Conservation (phyloP, 75 land plant genomes). For the Pinus taeda region DNA sequence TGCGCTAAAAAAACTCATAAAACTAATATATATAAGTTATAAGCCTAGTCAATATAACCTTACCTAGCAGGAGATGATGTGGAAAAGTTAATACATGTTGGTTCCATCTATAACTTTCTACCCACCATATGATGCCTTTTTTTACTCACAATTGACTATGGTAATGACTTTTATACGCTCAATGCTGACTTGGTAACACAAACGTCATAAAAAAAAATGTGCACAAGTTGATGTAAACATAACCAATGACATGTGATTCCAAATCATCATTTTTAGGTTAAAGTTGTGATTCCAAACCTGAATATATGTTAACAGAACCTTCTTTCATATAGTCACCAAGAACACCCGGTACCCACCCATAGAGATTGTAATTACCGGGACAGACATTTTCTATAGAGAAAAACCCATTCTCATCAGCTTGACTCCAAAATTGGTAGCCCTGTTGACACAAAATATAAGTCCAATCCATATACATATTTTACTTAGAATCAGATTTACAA, state of each 20-base stretch:
- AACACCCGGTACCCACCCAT: constrained; percentile 68
- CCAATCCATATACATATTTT: too few relatives aligned
- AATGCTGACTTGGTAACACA: not conserved
- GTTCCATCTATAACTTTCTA: not conserved
- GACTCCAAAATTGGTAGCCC: constrained; percentile 14
- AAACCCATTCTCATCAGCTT: constrained; percentile 46
- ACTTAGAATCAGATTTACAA: too few relatives aligned
- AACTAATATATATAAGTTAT: not conserved
- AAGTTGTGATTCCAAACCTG: not conserved
- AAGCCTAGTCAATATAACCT: not conserved
- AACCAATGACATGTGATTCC: not conserved
- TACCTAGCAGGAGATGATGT: too few relatives aligned
- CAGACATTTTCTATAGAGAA: constrained; percentile 35
- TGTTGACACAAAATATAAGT: too few relatives aligned
- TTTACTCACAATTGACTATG: not conserved
- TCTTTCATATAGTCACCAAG: too few relatives aligned
- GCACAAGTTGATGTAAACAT: not conserved
- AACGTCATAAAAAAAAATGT: not conserved
- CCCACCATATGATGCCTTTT: not conserved
- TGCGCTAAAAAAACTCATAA: not conserved
- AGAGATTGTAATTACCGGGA: constrained; percentile 45
- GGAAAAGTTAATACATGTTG: not conserved
- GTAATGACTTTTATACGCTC: not conserved
- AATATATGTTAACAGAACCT: constrained; percentile 9
- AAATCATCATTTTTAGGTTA: not conserved